Evolutionary conservation across 192 early-diverging fungal species (phyloP), one percentile per base, ranked within the genome.

Genomic region (Martensiomyces pterosporus): DNA sequence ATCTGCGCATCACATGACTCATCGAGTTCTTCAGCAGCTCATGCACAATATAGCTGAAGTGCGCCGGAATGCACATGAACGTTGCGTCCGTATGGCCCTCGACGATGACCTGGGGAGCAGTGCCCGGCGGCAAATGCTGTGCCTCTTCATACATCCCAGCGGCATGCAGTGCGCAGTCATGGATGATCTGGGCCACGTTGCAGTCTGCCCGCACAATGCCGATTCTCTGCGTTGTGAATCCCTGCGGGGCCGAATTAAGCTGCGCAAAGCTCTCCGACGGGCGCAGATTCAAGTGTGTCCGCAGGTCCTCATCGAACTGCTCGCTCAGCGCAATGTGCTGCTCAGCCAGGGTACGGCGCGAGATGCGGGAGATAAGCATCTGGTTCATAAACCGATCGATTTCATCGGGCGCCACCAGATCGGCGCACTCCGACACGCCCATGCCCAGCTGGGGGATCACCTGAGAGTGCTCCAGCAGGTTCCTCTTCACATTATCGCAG

Each of bases 1-100:
- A 74, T 24, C 71, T 64, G 25, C 67, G 58, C 50, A 88, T 79
- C 17, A 89, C 89, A 44, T 80, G 78, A 34, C 80, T 65, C 77
- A 93, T 87, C 29, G 85, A 80, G 75, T 94, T 94, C 53, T 87
- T 85, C 47, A 97, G 64, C 36, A 98, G 67, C 76, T 98, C 93
- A 45, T 88, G 92, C 15, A 98, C 43, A 29, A 98, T 88, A 60
- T 95, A 93, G 70, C 93, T 90, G 47, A 95, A 83, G 48, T 98
- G 92, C 33, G 91, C 94, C 7, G 93, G 90, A 43, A 98, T 94
- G 60, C 94, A 98, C 53, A 86, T 83, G 60, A 98, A 92, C 18
- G 76, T 70, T 6, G 87, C 86, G 38, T 85, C 78, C 0, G 70
- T 58, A 52, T 82, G 68, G 7, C 89, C 92, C 55, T 90, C 87